phyloP scores from a whole-genome alignment of 306 rosid genomes.

The Alnus glutinosa region DNA sequence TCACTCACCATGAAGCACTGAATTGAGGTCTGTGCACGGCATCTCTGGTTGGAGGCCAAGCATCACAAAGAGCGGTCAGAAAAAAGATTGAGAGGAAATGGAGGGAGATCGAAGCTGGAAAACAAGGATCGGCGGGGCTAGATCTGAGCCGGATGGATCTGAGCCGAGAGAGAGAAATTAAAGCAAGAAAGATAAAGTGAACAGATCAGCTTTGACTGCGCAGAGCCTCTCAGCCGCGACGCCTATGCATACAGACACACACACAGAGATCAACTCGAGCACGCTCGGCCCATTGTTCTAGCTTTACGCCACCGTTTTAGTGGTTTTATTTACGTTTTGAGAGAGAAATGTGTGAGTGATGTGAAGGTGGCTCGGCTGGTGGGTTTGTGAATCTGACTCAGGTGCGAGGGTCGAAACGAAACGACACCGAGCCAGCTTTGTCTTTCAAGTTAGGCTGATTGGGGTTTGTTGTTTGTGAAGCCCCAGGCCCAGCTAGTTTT shows the following conservation, averaged over 20 bases:
- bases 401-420: not conserved
- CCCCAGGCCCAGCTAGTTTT: conserved; percentile 13
- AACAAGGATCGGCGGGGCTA: conserved; percentile 33
- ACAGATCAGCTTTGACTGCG: conserved; percentile 33
- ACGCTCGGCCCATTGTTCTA: not conserved
- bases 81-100: conserved; percentile 6
- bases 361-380: conserved; percentile 12
- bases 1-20: not conserved
- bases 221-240: conserved; percentile 25
- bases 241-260: not conserved
- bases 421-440: not conserved
- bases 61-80: not conserved
- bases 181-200: conserved; percentile 17
- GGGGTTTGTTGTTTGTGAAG: not conserved
- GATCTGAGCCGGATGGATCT: conserved; percentile 57
- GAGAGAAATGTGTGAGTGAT: not conserved
- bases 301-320: not conserved
- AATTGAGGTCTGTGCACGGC: not conserved
- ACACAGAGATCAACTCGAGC: not conserved
- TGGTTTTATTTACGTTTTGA: not conserved
- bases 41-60: not conserved
- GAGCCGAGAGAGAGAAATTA: conserved; percentile 34
- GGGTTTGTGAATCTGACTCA: not conserved
- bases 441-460: not conserved
- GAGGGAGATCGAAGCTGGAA: conserved; percentile 23